phyloP scores from a whole-genome alignment of 306 rosid species.

The Lathyrus aphaca region DNA sequence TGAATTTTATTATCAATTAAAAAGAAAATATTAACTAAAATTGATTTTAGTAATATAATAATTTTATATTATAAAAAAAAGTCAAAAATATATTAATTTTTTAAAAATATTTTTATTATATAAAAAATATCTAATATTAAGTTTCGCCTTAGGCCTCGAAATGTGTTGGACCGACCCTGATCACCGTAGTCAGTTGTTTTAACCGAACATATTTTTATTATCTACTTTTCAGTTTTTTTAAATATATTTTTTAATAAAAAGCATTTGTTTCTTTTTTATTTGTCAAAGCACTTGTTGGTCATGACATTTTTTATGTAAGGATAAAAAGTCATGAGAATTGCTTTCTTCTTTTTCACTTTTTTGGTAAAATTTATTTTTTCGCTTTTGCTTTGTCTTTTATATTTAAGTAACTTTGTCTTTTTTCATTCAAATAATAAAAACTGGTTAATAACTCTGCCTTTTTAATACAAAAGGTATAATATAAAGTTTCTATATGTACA shows the following conservation, averaged over 20 bases:
- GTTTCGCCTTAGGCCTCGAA: too few species aligned
- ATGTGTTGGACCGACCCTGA: too few species aligned
- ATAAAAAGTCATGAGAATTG: neutral
- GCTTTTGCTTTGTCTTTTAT: neutral
- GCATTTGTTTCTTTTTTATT: neutral
- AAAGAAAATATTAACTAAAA: too few species aligned
- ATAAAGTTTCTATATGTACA: neutral
- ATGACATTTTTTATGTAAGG: neutral
- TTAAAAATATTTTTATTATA: too few species aligned
- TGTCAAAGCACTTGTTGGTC: constrained; percentile 16
- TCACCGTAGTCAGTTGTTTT: too few species aligned
- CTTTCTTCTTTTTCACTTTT: constrained; percentile 9
- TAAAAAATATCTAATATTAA: too few species aligned
- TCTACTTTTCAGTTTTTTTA: neutral
- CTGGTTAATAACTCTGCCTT: neutral
- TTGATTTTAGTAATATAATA: too few species aligned
- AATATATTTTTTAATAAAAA: neutral
- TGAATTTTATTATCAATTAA: too few species aligned
- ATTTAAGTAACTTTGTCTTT: neutral
- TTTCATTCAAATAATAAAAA: neutral
- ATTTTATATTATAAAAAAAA: too few species aligned
- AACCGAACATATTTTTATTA: neutral
- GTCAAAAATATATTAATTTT: too few species aligned
- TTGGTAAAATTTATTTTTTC: neutral
- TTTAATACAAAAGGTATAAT: neutral